Evolutionary conservation across 192 early-diverging fungal species (phyloP).

Genomic region (Spizellomyces punctatus): DNA sequence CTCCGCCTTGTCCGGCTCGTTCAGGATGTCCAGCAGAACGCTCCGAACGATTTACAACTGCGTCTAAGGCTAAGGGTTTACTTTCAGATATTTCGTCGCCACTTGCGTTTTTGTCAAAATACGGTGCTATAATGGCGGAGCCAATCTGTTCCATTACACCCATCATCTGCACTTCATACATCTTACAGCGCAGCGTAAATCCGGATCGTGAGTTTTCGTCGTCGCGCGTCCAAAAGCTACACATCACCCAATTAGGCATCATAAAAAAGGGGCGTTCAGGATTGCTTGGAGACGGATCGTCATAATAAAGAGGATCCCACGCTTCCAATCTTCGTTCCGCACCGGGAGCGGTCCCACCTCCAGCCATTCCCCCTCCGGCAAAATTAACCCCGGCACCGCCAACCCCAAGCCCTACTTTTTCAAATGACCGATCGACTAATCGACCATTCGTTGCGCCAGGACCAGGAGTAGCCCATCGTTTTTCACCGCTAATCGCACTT

Average conservation of each 20-base stretch:
- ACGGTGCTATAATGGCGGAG: conserved; percentile 28
- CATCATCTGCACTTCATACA: conserved; percentile 86
- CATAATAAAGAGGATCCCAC: conserved; percentile 57
- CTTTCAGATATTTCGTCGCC: too few species aligned
- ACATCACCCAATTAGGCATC: conserved; percentile 91
- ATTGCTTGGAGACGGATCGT: conserved; percentile 38
- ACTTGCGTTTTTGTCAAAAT: conserved; percentile 24
- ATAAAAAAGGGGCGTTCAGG: conserved; percentile 52
- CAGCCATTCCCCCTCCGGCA: neutral
- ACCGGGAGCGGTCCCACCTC: neutral
- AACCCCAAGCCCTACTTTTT: neutral
- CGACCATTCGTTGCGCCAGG: neutral
- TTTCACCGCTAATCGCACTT: conserved; percentile 3
- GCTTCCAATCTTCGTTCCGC: conserved; percentile 24
- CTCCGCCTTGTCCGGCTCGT: conserved; percentile 1
- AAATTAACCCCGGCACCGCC: conserved; percentile 11
- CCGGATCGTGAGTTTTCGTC: conserved; percentile 31
- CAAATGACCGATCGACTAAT: conserved; percentile 3
- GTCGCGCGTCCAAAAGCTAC: conserved; percentile 78
- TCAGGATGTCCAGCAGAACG: neutral
- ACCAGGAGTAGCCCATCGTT: conserved; percentile 7
- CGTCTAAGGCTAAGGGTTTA: neutral
- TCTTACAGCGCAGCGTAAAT: conserved; percentile 74
- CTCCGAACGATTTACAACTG: neutral
- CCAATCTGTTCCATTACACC: conserved; percentile 54